Base-by-base conservation (phyloP, 257 asterid species). In the Rauvolfia tetraphylla region DNA sequence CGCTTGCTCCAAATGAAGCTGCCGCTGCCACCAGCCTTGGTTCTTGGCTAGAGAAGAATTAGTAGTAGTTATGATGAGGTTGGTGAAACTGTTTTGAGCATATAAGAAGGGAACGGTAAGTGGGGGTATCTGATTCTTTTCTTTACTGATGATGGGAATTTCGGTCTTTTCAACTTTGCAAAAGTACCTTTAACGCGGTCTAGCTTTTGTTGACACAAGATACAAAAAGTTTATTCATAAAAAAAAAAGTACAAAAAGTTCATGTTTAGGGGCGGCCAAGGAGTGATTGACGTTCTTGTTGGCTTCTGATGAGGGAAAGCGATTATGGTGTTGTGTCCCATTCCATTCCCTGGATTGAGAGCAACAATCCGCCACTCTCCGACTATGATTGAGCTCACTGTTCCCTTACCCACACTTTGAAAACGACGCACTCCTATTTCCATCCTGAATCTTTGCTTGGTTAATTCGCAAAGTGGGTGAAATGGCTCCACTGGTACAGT, bases 61-160 rank as follows among this genome's bases (percentile, higher is more conserved):
- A 76, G 75, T 51, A 57, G 41, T 44, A 51, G 62, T 61, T 54
- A 53, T 34, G 78, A 71, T 53, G 81, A 76, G 76, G 3, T 78
- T 73, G 61, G 17, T 23, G 73, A 4, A 61, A 59, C 22, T 22
- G 36, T 75, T 70, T 9, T 51, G 27, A 68, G 42, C 39, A 59
- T 76, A 72, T 87, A 84, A 80, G 82, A 66, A 74, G 41, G 68
- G 53, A 79, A 42, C 66, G 49, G 57, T 41, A 42, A 23, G 82
- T 68, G 72, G 80, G 27, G 84, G 80, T 49, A 87, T 86, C 68
- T 79, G 97, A 86, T 88, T 85, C 93, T 79, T 81, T 46, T 36
- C 84, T 76, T 80, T 78, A 63, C 39, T 81, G 11, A 56, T 23
- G 29, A 66, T 25, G 44, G 80, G 81, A 75, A 81, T 78, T 84